Base-by-base conservation (phyloP, 2,329 filamentous ascomycete species). In the Lecanosticta acicola region DNA sequence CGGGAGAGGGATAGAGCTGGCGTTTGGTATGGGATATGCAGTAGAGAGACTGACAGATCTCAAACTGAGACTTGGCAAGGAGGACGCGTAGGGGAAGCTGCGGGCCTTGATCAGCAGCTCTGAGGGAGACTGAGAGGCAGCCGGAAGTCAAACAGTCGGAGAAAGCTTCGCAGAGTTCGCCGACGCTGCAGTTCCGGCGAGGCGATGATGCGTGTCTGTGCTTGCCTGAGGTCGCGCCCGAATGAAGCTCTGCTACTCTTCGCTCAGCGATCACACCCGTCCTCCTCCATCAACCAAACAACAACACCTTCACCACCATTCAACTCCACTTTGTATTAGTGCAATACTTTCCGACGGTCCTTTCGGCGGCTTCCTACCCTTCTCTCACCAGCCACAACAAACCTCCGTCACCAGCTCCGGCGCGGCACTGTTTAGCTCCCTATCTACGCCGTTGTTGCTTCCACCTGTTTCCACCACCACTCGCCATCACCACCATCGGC, bases 401-500 rank as follows among this genome's bases (percentile, higher is more conserved):
- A 19, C 39, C 46, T 36, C 32, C 29, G 13, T 38, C 38, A 42
- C 18, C 42, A 45, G 34, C 39, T 39, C 38, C 39, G 36, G 39
- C 46, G 39, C 45, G 24, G 37, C 42, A 10, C n/a, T 34, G 45
- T 49, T 43, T 43, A 26, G 34, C 42, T 43, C 42, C 37, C 39
- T 37, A 37, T 40, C 43, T 43, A 20, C 13, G 20, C 32, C 35
- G 29, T 21, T n/a, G n/a, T n/a, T 44, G 24, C 29, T 35, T 36
- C 41, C n/a, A 24, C 34, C 48, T 41, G 42, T 46, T 19, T 40
- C 48, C 40, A 41, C 41, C 32, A 42, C 41, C 45, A 39, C 38
- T 21, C 37, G 3, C 41, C 49, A 48, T 50, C 49, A 35, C 29
- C 43, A 38, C 19, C 41, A 35, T 32, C 41, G 39, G 37, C 47